Conservation (phyloP, 2,329 filamentous ascomycete species). For the Mycosphaerelloides madeirae region DNA sequence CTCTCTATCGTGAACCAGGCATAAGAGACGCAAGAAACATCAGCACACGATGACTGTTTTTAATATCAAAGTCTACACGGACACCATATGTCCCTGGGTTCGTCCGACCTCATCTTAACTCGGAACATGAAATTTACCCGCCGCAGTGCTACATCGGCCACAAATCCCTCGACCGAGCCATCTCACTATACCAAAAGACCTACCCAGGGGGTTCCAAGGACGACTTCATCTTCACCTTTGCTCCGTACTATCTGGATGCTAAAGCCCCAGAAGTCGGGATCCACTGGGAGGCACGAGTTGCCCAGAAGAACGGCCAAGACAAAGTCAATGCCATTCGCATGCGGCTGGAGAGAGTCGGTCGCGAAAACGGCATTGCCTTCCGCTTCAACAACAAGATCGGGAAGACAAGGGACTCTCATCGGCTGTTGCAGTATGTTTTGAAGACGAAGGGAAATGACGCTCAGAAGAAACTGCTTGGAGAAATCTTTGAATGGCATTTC, state of each 20-base stretch:
- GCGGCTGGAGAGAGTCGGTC: constrained; percentile 29
- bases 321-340: constrained; percentile 26
- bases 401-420: constrained; percentile 34
- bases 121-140: not conserved
- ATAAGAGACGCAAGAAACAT: no score
- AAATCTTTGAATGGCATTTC: constrained; percentile 31
- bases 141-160: constrained; percentile 39
- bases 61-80: constrained; percentile 20
- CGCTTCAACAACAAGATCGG: constrained; percentile 33
- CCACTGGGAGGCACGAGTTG: not conserved
- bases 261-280: constrained; percentile 6
- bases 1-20: no score
- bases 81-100: constrained; percentile 23
- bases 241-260: constrained; percentile 37
- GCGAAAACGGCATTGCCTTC: constrained; percentile 34
- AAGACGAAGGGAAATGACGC: constrained; percentile 10
- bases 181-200: constrained; percentile 37
- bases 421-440: constrained; percentile 28
- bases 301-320: constrained; percentile 22
- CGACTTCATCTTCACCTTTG: constrained; percentile 35
- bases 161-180: constrained; percentile 36
- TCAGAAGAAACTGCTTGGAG: constrained; percentile 20
- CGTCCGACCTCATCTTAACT: not conserved
- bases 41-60: constrained; percentile 2
- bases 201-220: constrained; percentile 37